phyloP scores from a whole-genome alignment of 2,329 filamentous ascomycete species.

The Epichloe coenophiala region DNA sequence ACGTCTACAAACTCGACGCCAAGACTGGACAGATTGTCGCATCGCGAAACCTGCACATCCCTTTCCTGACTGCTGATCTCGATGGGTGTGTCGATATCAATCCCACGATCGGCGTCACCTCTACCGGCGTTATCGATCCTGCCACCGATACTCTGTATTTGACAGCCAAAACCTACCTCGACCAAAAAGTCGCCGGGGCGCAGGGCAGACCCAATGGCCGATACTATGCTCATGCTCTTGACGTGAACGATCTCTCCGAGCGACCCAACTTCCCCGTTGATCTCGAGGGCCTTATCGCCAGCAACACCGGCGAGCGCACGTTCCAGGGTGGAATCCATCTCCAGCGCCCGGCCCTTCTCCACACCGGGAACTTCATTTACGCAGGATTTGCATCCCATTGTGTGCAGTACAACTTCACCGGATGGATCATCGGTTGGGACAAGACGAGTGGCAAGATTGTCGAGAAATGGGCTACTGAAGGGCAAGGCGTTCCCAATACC shows the following conservation, averaged over 20 bases:
- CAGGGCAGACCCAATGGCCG: slow-evolving; percentile 22
- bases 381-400: slow-evolving; percentile 42
- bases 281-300: slow-evolving; percentile 30
- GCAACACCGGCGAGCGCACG: slow-evolving; percentile 33
- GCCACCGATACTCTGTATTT: slow-evolving; percentile 30
- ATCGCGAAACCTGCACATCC: slow-evolving; percentile 32
- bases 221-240: slow-evolving; percentile 24
- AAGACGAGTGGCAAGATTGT: slow-evolving; percentile 25
- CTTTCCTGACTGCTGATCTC: slow-evolving; percentile 35
- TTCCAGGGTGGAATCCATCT: slow-evolving; percentile 39
- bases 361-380: slow-evolving; percentile 33
- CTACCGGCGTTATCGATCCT: slow-evolving; percentile 32
- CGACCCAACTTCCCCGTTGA: slow-evolving; percentile 31
- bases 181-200: slow-evolving; percentile 17
- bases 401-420: slow-evolving; percentile 42
- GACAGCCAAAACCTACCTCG: slow-evolving; percentile 28
- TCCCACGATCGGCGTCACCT: slow-evolving; percentile 31
- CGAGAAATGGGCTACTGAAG: slow-evolving; percentile 27
- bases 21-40: slow-evolving; percentile 38
- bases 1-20: slow-evolving; percentile 41
- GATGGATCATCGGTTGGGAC: slow-evolving; percentile 36
- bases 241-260: slow-evolving; percentile 24
- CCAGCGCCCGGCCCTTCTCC: slow-evolving; percentile 34
- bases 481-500: slow-evolving; percentile 23
- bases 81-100: slow-evolving; percentile 34